Base-by-base conservation (phyloP, 441 rosid species). In the Eruca vesicaria region DNA sequence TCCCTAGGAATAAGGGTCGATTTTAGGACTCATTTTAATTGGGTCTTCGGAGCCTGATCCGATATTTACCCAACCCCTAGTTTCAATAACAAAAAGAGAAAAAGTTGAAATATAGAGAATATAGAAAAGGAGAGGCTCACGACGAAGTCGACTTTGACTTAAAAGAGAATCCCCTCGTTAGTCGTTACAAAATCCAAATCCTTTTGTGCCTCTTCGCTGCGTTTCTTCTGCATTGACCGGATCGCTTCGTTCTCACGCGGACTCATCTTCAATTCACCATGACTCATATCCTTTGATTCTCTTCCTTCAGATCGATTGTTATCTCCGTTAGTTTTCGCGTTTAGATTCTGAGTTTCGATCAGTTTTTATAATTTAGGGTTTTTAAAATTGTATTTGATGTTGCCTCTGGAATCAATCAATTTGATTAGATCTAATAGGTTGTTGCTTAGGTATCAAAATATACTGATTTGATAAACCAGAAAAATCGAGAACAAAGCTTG, bases 251-350 rank as follows among this genome's bases (percentile, higher is more conserved):
- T 65, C 5, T 23, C 43, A 59, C 74, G 45, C 75, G 38, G 43
- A 36, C 38, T 29, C 2, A 41, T 69, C 75, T 33, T 48, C 45
- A 61, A 43, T 70, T 58, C 72, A 64, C 33, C 66, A 77, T 77
- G 80, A 77, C 80, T 77, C 80, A 77, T 77, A 77, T 77, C 80
- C 80, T 77, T 43, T 62, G 41, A 31, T 68, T 52, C 33, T 15
- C 43, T 73, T 75, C 14, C 14, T 63, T 23, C 18, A 50, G 32
- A 12, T 64, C 20, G 33, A 16, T 66, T 45, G 9, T 29, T 45
- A 36, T 2, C 18, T 28, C 28, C 26, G 28, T 20, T 53, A 9
- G 28, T n/a, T 65, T 32, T 58, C 14, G 28, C 1, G 31, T 41
- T 21, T 32, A 15, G 48, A 2, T 45, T 74, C 21, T 67, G 2